Evolutionary conservation across 1,284 basidiomycete species (phyloP).

Genomic region (Ceratobasidium sp.): DNA sequence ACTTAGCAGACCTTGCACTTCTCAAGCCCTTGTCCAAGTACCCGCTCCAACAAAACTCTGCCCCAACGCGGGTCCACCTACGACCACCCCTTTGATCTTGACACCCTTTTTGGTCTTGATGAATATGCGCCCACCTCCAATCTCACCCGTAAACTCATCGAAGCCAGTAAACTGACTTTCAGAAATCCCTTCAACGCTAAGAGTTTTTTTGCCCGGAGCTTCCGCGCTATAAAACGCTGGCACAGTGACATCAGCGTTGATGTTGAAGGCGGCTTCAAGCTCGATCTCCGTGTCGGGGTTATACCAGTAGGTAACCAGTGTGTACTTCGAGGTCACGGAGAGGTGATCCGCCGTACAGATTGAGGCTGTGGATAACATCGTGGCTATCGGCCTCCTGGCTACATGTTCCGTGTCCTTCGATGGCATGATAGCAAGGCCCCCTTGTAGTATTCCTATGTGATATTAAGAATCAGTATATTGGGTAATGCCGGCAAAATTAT

Average conservation of each 20-base stretch:
- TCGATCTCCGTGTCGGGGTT: background rate
- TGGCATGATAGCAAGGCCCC: too few relatives aligned
- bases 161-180: background rate
- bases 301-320: background rate
- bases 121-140: background rate
- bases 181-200: background rate
- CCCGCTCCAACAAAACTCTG: conserved; percentile 4
- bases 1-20: too few relatives aligned
- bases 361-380: background rate
- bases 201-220: background rate
- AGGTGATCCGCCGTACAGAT: background rate
- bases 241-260: background rate
- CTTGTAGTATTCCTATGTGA: too few relatives aligned
- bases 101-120: background rate
- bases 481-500: too few relatives aligned
- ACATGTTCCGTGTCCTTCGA: too few relatives aligned
- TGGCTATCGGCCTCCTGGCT: too few relatives aligned
- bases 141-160: background rate
- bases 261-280: background rate
- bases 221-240: background rate
- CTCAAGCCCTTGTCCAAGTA: background rate
- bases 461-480: too few relatives aligned
- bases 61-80: background rate
- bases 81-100: background rate
- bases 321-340: background rate